phyloP scores from a whole-genome alignment of 768 basidiomycete species.

The Agrocybe chaxingu region DNA sequence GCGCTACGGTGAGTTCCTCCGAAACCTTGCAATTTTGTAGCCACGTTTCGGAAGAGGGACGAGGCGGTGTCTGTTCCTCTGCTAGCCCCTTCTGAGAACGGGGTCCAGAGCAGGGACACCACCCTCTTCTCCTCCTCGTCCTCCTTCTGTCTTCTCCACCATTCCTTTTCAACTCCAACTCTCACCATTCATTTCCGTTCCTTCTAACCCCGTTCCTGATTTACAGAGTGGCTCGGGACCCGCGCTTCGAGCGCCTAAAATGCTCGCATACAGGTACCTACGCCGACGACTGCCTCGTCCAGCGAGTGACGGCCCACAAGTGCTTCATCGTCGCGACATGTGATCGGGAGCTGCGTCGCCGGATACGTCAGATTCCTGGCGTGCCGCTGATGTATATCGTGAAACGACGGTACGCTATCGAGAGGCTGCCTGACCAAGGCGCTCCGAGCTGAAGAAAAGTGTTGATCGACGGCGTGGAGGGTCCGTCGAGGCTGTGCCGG shows the following conservation, averaged over 20 bases:
- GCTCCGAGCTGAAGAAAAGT: conserved; percentile 50
- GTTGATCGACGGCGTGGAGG: background rate
- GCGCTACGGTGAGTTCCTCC: conserved; percentile 73
- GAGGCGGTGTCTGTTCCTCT: too few relatives aligned
- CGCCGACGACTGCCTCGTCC: conserved; percentile 97
- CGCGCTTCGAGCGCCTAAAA: conserved; percentile 89
- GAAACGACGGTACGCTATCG: conserved; percentile 87
- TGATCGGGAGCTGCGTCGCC: conserved; percentile 88
- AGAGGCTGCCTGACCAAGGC: conserved; percentile 91
- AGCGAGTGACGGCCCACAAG: conserved; percentile 91
- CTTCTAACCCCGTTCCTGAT: conserved; percentile 4
- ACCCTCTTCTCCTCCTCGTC: background rate
- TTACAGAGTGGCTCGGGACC: conserved; percentile 91
- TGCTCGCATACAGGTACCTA: conserved; percentile 97
- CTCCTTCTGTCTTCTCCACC: background rate
- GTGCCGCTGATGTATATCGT: conserved; percentile 98
- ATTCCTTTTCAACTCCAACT: too few relatives aligned
- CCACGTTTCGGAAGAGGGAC: too few relatives aligned
- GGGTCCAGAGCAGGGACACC: background rate
- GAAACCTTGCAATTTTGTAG: background rate
- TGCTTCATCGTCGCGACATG: conserved; percentile 98
- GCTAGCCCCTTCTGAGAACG: too few relatives aligned
- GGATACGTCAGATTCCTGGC: conserved; percentile 90
- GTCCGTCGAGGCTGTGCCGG: background rate
- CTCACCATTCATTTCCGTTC: too few relatives aligned